Conservation (phyloP, 305 asterid genomes). For the Withania somnifera region DNA sequence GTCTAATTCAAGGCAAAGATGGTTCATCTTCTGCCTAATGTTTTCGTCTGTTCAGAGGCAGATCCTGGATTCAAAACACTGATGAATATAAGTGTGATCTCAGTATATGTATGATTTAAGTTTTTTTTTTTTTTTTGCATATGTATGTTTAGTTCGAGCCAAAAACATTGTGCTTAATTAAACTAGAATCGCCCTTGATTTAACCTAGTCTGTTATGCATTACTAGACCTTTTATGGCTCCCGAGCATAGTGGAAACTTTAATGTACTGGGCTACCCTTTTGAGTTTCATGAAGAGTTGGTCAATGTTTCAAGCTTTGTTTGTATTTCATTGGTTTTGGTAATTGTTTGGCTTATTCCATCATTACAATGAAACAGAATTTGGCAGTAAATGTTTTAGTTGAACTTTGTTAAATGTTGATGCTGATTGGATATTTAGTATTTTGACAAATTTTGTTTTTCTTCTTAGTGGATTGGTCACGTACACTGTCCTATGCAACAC, state of each 20-base stretch:
- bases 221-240: too few relatives aligned
- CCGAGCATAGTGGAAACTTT: too few relatives aligned
- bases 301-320: background rate
- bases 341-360: too few relatives aligned
- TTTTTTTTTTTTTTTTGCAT: background rate
- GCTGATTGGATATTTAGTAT: background rate
- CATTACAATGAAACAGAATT: background rate
- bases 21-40: background rate
- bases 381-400: background rate
- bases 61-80: background rate
- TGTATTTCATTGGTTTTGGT: background rate
- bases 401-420: background rate
- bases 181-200: background rate
- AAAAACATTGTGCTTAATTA: background rate
- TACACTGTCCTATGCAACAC: background rate
- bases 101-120: background rate
- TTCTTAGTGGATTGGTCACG: background rate
- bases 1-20: conserved; percentile 3
- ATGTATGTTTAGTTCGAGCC: background rate
- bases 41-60: background rate
- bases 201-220: background rate
- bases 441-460: background rate
- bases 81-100: background rate
- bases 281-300: background rate
- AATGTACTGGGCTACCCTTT: too few relatives aligned